These are phyloP conservation scores for Diaporthe batatas DNA, from an alignment of 2,329 filamentous ascomycete genomes.

Conservation along the genomic window DNA sequence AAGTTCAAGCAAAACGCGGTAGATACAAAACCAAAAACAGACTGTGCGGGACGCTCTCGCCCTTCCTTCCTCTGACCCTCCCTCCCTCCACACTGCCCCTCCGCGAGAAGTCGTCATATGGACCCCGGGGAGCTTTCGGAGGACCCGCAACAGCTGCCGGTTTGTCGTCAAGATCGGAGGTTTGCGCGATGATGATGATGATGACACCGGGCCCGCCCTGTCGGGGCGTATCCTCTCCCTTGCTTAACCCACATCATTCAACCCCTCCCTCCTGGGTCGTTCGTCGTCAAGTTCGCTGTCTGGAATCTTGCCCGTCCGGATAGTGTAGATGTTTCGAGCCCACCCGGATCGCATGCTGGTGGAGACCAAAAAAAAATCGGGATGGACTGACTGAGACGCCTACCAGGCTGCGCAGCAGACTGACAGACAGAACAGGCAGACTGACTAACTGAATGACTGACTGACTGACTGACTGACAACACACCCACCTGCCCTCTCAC, in stretches of 20 bases:
- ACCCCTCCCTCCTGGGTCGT: no score
- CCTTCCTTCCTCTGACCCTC: not conserved
- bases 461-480: not conserved
- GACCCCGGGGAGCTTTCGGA: slow-evolving; percentile 7
- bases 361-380: not conserved
- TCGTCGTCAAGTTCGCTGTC: no score
- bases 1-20: not conserved
- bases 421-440: not conserved
- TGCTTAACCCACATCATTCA: no score
- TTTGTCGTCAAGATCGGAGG: slow-evolving; percentile 24
- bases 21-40: not conserved
- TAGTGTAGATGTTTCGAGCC: not conserved
- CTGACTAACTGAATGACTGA: not conserved
- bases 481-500: not conserved
- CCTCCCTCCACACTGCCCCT: not conserved
- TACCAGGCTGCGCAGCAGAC: no score
- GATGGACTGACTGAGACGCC: no score
- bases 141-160: slow-evolving; percentile 21
- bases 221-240: not conserved
- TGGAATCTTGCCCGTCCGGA: not conserved
- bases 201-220: slow-evolving; percentile 24
- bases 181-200: slow-evolving; percentile 14
- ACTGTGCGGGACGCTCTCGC: slow-evolving; percentile 12
- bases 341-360: slow-evolving; percentile 21
- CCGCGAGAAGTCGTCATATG: slow-evolving; percentile 1